Base-by-base conservation (phyloP, 108 stramenopile species). In the Skeletonema potamos region DNA sequence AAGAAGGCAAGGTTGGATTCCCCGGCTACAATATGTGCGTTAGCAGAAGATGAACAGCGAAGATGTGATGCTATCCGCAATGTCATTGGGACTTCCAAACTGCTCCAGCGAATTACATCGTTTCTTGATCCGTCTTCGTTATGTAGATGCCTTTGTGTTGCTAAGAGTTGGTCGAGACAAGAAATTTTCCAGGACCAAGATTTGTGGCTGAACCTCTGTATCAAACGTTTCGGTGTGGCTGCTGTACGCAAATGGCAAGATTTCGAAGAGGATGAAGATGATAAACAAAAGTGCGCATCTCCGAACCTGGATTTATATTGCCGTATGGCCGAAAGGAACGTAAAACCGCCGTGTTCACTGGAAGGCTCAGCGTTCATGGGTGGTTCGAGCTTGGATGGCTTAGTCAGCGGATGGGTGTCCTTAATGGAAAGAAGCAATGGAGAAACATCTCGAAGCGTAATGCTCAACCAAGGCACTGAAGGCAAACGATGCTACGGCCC, bases 351-450 rank as follows among this genome's bases (percentile, higher is more conserved):
- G 10, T 84, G 85, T 37, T 59, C 65, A 9, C 62, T 74, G 27
- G 74, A 78, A 32, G 77, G 77, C 10, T 44, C 81, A 15, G 54
- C 76, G 3, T 60, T 82, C 20, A 74, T 93, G 15, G 92, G 90
- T 11, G 77, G 76, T 27, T 74, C 82, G 7, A 82, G 66, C 17
- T 76, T 91, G 27, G 83, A 81, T 28, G 79, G 85, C 7, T 65
- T 66, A 15, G 69, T 90, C n/a, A 78, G 83, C 64, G 87, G 76
- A 12, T 93, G 92, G 92, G 85, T 82, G 17, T 86, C 86, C 30
- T 54, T 93, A 51, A 81, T 93, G 17, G 90, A 91, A 55, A 69
- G 92, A 55, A 90, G 89, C 64, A 93, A 93, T 48, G 90, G 90
- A n/a, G 92, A 93, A 81, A 90, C 92, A 15, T 76, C 87, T 12